These are phyloP conservation scores for Penicillium sclerotigenum DNA, from an alignment of 2,329 filamentous ascomycete species.

Conservation along the genomic window DNA sequence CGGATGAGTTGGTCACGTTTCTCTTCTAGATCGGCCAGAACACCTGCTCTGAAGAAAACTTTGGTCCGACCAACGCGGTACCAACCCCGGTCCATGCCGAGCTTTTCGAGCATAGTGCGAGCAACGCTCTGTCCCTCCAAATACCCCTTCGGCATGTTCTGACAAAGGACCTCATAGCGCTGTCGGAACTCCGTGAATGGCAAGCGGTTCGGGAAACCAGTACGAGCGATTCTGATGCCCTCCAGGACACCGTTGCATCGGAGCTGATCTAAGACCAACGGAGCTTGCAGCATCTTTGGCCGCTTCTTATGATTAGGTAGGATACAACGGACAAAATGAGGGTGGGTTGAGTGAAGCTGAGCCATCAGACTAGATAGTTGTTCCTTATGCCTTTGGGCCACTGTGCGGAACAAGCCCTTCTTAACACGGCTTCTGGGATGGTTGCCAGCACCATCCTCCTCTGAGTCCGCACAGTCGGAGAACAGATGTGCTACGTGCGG, in stretches of 20 bases:
- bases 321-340: constrained; percentile 97
- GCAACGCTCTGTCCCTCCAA: constrained; percentile 85
- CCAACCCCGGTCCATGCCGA: constrained; percentile 77
- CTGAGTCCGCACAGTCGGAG: constrained; percentile 76
- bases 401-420: constrained; percentile 94
- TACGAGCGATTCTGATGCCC: constrained; percentile 93
- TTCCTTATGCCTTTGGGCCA: constrained; percentile 95
- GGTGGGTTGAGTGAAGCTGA: constrained; percentile 91
- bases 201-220: constrained; percentile 91
- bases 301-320: constrained; percentile 97
- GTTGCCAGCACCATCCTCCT: constrained; percentile 62
- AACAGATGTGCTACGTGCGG: constrained; percentile 82
- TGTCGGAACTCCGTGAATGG: constrained; percentile 92
- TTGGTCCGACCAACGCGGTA: constrained; percentile 95
- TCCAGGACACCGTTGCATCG: constrained; percentile 99
- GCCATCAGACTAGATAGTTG: constrained; percentile 95
- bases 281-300: constrained; percentile 85
- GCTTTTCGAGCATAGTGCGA: constrained; percentile 81
- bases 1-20: constrained; percentile 88
- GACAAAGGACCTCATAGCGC: constrained; percentile 91
- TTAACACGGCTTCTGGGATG: constrained; percentile 78
- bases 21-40: constrained; percentile 94
- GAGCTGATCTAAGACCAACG: constrained; percentile 94
- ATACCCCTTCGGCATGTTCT: constrained; percentile 82
- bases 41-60: constrained; percentile 95